Evolutionary conservation across 257 asterid species (phyloP).

Genomic region (Jasminum sambac): DNA sequence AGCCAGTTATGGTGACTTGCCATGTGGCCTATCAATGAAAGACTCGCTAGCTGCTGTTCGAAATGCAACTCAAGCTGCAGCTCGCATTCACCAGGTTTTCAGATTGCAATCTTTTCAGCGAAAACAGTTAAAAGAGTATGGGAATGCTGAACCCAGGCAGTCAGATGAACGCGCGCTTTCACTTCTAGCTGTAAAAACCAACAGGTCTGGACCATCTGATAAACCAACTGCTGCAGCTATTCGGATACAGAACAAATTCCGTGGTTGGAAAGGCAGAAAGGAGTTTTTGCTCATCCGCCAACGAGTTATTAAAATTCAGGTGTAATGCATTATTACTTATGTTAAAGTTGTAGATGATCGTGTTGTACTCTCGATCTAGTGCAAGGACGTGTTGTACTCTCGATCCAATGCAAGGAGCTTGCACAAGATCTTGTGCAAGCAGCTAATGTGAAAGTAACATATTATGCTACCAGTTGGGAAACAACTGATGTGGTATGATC

Average conservation of each 20-base stretch:
- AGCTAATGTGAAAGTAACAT: too few relatives aligned
- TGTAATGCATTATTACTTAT: slow-evolving; percentile 23
- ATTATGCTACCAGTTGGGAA: too few relatives aligned
- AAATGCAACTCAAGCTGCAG: slow-evolving; percentile 97
- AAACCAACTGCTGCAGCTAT: slow-evolving; percentile 76
- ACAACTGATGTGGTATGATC: too few relatives aligned
- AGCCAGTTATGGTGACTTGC: slow-evolving; percentile 51
- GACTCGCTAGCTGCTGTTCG: slow-evolving; percentile 92
- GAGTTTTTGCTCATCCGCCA: slow-evolving; percentile 68
- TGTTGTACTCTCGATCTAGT: too few relatives aligned
- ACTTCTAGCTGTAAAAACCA: slow-evolving; percentile 55
- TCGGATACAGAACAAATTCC: slow-evolving; percentile 86
- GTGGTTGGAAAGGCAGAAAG: slow-evolving; percentile 91
- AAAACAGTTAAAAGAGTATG: slow-evolving; percentile 65
- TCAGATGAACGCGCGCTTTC: slow-evolving; percentile 76
- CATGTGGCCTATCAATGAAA: slow-evolving; percentile 68
- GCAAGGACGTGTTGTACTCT: too few relatives aligned
- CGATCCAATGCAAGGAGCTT: too few relatives aligned
- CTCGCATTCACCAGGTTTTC: slow-evolving; percentile 85
- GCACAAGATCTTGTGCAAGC: too few relatives aligned
- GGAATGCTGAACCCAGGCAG: slow-evolving; percentile 53
- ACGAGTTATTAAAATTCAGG: slow-evolving; percentile 89
- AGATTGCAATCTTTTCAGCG: slow-evolving; percentile 88
- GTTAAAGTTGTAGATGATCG: slow-evolving; percentile 6
- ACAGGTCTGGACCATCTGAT: slow-evolving; percentile 52